A percentile compares a stretch with the other conserved stretches of the same genome.
Conservation (phyloP, 768 basidiomycete species). For the Boletus sp. region DNA sequence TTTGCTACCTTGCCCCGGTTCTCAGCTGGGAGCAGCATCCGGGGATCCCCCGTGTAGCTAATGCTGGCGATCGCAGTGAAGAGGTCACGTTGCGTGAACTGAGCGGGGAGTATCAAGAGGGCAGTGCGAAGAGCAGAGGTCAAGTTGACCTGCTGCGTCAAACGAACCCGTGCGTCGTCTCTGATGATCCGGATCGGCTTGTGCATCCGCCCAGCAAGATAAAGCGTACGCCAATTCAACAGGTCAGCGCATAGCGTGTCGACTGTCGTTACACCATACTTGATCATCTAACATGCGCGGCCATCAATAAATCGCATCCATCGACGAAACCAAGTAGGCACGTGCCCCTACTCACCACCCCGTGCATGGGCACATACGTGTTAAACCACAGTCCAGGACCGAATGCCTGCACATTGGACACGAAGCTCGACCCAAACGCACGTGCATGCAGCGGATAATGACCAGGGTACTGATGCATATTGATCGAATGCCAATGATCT, state of each 20-base stretch:
- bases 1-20: constrained; percentile 93
- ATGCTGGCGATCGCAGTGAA: constrained; percentile 85
- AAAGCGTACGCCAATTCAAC: constrained; percentile 89
- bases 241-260: constrained; percentile 88
- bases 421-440: constrained; percentile 75
- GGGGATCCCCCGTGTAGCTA: constrained; percentile 84
- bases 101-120: constrained; percentile 78
- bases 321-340: background rate
- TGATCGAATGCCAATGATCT: constrained; percentile 91
- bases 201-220: constrained; percentile 95
- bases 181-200: constrained; percentile 93
- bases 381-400: constrained; percentile 96
- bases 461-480: constrained; percentile 85
- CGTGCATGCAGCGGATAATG: constrained; percentile 93
- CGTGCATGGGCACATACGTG: constrained; percentile 78
- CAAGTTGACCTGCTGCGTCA: constrained; percentile 93
- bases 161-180: constrained; percentile 86
- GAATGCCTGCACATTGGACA: constrained; percentile 71
- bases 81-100: constrained; percentile 77
- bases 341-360: constrained; percentile 58
- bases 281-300: constrained; percentile 62
- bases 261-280: constrained; percentile 94
- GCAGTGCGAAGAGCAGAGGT: constrained; percentile 88
- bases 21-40: constrained; percentile 93
- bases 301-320: background rate